Evolutionary conservation across 345 rosid genomes (phyloP), one percentile per base, ranked within the genome.

Genomic region (Atalantia buxifolia): DNA sequence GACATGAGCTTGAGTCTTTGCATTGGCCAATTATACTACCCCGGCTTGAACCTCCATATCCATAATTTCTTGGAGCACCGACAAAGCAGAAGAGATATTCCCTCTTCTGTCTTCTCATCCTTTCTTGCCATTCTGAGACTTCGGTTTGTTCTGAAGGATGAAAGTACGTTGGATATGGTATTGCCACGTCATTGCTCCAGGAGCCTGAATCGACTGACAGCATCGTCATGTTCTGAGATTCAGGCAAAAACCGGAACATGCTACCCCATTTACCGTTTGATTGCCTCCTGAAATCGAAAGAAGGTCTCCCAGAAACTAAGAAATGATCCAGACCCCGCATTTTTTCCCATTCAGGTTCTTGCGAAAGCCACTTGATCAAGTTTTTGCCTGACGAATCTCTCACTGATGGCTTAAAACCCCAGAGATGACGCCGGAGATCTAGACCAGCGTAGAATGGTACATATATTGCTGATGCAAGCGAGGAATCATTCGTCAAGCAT

Each of bases 161-260:
- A 64, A 88, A 88, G 30, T 80, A 83, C 31, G 89, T 84, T 3
- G 91, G 91, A 48, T 86, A 88, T 2, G 89, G 91, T 36, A 86
- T 24, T 6, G 87, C 87, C 2, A 83, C n/a, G 3, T 88, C 89
- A 21, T 77, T 69, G 75, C 74, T 71, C 67, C 77, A 31, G 50
- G 78, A 78, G 7, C 76, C 35, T 56, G 86, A 81, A 9, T 88
- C 91, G 7, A 88, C 80, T 18, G 86, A 57, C 48, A 88, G n/a
- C 88, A 88, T 84, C 9, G 87, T 69, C 83, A 78, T 83, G 68
- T 88, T 88, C 3, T 77, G 2, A 1, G 80, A 81, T 33, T 80
- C 88, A 0, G 84, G 84, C 7, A 88, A 5, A 3, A 25, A 7
- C 83, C 85, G 83, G 57, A 88, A 85, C 9, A 84, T 3, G 31